Base-by-base conservation (phyloP, 441 rosid species). In the Flueggea neowawraea region DNA sequence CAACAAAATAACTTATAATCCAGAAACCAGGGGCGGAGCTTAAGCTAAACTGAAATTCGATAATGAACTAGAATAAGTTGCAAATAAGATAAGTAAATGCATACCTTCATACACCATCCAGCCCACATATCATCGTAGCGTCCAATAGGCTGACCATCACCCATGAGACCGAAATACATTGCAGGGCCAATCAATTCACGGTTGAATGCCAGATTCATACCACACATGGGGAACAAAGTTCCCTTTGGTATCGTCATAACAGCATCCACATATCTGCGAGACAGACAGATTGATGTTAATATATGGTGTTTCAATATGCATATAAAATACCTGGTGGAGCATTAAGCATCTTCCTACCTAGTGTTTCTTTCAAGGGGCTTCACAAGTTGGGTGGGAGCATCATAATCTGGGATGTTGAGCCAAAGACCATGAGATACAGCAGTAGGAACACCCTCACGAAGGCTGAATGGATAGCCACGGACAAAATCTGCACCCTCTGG, bases 71-170 rank as follows among this genome's bases (percentile, higher is more conserved):
- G 41, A 8, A 36, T 36, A 36, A 36, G 41, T 36, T 36, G 41
- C 41, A 36, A 36, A 36, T 36, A 36, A 5, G 41, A 55, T 22
- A 44, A 65, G 15, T 0, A 11, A 16, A 32, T 16, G 33, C 12
- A 63, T 60, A 87, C 95, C 98, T 91, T 89, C 63, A 67, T 57
- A 65, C 97, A 89, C 96, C 97, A 91, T 52, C 97, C 96, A 65
- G 91, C 96, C 98, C 95, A 91, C 95, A 91, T 89, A 72, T 91
- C 96, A 55, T 91, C 95, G 8, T 91, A 87, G 8, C 95, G 95
- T 44, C 96, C 96, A 70, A 91, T 87, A 22, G 98, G 95, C 74
- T 91, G 98, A 64, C 98, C 96, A 68, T 91, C 96, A 8, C 98
- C 96, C 96, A 89, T 91, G 73, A 89, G 95, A 61, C 98, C 95